A percentile compares a stretch with the other conserved stretches of the same genome.
These are phyloP conservation scores for thale cress (Arabidopsis thaliana) DNA, from an alignment of 345 rosid genomes.

Conservation along the genomic window DNA sequence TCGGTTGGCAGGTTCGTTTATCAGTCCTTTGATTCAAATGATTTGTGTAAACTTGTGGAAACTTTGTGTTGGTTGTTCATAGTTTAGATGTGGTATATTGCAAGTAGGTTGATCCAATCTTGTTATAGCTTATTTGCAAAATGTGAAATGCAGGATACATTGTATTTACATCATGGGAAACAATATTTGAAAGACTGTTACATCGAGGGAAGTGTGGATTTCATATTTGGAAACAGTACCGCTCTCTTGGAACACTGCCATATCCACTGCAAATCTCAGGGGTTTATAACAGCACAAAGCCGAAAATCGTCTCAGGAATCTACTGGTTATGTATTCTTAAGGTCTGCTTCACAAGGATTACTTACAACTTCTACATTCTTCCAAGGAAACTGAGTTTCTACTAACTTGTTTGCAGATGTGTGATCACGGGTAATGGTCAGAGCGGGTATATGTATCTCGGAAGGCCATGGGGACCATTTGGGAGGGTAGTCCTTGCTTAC, in stretches of 20 bases:
- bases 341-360: constrained; percentile 46
- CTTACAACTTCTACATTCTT: background rate
- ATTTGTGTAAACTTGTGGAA: too few species aligned
- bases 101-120: background rate
- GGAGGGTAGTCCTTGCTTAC: constrained; percentile 85
- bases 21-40: background rate
- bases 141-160: constrained; percentile 67
- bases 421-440: constrained; percentile 85
- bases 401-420: constrained; percentile 62
- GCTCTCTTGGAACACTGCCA: constrained; percentile 97
- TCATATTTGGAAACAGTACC: constrained; percentile 94
- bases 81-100: background rate
- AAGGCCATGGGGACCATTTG: constrained; percentile 97
- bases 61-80: too few species aligned
- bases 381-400: background rate
- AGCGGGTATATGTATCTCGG: constrained; percentile 69
- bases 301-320: constrained; percentile 93
- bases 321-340: constrained; percentile 90
- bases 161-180: constrained; percentile 90
- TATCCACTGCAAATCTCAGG: constrained; percentile 89
- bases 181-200: constrained; percentile 91
- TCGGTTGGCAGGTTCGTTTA: constrained; percentile 89
- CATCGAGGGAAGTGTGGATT: constrained; percentile 91
- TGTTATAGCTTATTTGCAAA: constrained; percentile 7
- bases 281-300: constrained; percentile 91